Evolutionary conservation across 164 flowering plant genomes (phyloP).

Genomic region (Kingdonia uniflora): DNA sequence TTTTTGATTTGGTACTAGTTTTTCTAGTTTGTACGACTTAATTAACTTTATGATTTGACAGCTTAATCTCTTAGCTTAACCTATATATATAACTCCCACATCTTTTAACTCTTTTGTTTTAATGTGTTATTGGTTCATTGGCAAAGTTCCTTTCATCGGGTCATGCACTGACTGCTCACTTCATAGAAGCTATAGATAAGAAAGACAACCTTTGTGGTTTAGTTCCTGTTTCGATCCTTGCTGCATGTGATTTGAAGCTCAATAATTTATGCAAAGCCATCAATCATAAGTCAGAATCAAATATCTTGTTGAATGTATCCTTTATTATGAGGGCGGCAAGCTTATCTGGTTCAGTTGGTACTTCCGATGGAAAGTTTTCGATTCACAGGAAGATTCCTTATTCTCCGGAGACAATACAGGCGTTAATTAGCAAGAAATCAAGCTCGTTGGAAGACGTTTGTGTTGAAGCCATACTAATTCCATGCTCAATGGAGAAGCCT

Average conservation of each 20-base stretch:
- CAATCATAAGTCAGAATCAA: slow-evolving; percentile 44
- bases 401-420: slow-evolving; percentile 32
- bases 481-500: slow-evolving; percentile 38
- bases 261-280: slow-evolving; percentile 55
- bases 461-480: slow-evolving; percentile 46
- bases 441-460: slow-evolving; percentile 19
- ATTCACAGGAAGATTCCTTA: slow-evolving; percentile 39
- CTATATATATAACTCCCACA: neutral
- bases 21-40: neutral
- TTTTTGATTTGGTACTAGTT: too few relatives aligned
- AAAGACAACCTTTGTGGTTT: slow-evolving; percentile 35
- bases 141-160: slow-evolving; percentile 48
- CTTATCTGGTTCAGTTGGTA: slow-evolving; percentile 27
- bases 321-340: slow-evolving; percentile 44
- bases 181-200: slow-evolving; percentile 58
- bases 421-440: slow-evolving; percentile 14
- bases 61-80: neutral
- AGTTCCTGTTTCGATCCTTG: slow-evolving; percentile 56
- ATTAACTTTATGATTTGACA: neutral
- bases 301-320: slow-evolving; percentile 39
- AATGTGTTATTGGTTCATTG: slow-evolving; percentile 7
- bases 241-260: slow-evolving; percentile 51
- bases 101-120: neutral
- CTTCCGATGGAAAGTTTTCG: slow-evolving; percentile 42
- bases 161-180: slow-evolving; percentile 76